Base-by-base conservation (phyloP, 2,329 filamentous ascomycete genomes). In the Fusarium sublunatum region DNA sequence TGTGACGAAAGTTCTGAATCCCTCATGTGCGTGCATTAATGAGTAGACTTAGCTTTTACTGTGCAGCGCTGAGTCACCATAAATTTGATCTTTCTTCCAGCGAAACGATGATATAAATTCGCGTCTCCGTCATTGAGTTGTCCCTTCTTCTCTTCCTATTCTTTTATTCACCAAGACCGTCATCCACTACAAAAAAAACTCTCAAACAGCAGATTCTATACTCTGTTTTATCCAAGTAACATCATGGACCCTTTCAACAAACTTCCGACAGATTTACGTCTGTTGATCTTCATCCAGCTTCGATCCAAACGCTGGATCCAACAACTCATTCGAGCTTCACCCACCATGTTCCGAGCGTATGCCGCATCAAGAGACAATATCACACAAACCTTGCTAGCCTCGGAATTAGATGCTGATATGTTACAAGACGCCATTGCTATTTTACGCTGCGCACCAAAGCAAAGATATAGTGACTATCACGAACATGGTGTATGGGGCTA, bases 361-460 rank as follows among this genome's bases (percentile, higher is more conserved):
- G 11, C 32, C 4, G 15, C 9, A 9, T 56, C 43, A 7, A 59
- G 31, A 44, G 6, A 24, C 13, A 28, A 42, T 26, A 53, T 63
- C 26, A 39, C 15, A 19, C 38, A 36, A 24, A n/a, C 7, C 2
- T n/a, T 55, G 8, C 25, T 63, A 2, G 15, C 31, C 5, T 4
- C 13, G 6, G 44, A 65, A 25, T 38, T 63, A 0, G 48, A 63
- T 7, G 39, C 41, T 6, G n/a, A 44, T 1, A 65, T 63, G 61
- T 43, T 56, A 0, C 59, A 65, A 31, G 59, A 65, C 26, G 54
- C 61, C 5, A 53, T 48, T 47, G 52, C 6, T 11, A 53, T 63
- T 6, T 51, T 60, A 7, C 9, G 36, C 10, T 48, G 47, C 48
- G 19, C 42, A 48, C 25, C 31, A 12, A 11, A 11, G 15, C 22